phyloP scores from a whole-genome alignment of 2,329 filamentous ascomycete species.

The Fusarium anthophilum region DNA sequence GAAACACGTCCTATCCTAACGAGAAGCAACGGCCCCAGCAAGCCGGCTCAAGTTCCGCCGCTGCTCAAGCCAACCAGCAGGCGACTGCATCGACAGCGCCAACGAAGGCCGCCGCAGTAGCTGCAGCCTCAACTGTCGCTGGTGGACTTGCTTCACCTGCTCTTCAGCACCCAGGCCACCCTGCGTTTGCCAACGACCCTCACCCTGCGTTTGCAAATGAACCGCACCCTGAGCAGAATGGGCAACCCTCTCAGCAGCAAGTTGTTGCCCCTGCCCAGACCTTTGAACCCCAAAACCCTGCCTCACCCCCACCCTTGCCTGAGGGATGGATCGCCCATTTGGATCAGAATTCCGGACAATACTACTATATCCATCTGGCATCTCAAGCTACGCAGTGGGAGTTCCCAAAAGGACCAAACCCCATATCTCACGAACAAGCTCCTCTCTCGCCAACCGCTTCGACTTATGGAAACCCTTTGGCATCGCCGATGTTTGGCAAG shows the following conservation, averaged over 20 bases:
- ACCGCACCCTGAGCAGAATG: conserved; percentile 63
- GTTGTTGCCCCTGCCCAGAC: conserved; percentile 57
- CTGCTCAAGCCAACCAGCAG: conserved; percentile 39
- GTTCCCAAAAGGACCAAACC: conserved; percentile 94
- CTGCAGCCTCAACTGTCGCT: conserved; percentile 35
- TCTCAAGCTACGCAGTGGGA: conserved; percentile 99
- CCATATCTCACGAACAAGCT: conserved; percentile 81
- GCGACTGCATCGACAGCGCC: conserved; percentile 41
- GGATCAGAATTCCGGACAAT: conserved; percentile 94
- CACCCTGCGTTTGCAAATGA: conserved; percentile 92
- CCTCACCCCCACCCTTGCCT: conserved; percentile 90
- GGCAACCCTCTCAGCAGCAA: conserved; percentile 55
- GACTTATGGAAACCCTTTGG: conserved; percentile 78
- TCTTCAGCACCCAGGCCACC: conserved; percentile 74
- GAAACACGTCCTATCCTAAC: conserved; percentile 72
- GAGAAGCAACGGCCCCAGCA: conserved; percentile 74
- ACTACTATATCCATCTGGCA: conserved; percentile 97
- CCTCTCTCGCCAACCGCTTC: conserved; percentile 85
- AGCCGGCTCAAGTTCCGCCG: conserved; percentile 42
- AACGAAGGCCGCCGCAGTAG: conserved; percentile 42
- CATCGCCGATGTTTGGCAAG: conserved; percentile 72
- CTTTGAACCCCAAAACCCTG: conserved; percentile 64
- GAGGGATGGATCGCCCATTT: conserved; percentile 99
- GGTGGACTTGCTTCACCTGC: conserved; percentile 56
- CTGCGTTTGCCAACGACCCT: conserved; percentile 89